Evolutionary conservation across 257 asterid species (phyloP), one percentile per base, ranked within the genome.

Genomic region (Plantago elongata): DNA sequence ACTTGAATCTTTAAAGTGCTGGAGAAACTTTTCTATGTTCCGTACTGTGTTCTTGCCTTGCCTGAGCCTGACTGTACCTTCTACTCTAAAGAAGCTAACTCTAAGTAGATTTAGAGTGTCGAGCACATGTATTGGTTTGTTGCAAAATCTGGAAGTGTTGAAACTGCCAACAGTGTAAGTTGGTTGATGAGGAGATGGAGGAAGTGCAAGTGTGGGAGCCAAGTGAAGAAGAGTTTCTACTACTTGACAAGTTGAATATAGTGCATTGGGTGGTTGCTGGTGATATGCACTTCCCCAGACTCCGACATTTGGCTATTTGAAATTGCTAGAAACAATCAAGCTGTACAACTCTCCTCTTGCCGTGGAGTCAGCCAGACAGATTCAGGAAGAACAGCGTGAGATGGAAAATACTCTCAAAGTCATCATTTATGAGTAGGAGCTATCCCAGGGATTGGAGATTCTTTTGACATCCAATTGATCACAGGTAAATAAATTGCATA

Each of bases 101-200:
- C 37, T 72, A 61, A 10, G 9, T 0, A 5, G 13, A 3, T 66
- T 69, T 22, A 2, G 0, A 16, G 15, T 72, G 12, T 45, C 69
- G 38, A 54, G 55, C 51, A 40, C 37, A 13, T 22, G 37, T 9
- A 17, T 72, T 18, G 60, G 69, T 40, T 45, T 27, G 10, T 30
- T 72, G 38, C 69, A 65, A 7, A 57, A 56, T 40, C 72, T 71
- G 47, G 58, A 66, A 72, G 77, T 61, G 40, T 69, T 72, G 10
- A 66, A 66, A 57, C 17, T 66, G 43, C 51, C 51, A 13, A 2
- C 1, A 40, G 1, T 18, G 61, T 47, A 3, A 9, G 45, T 56
- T 66, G 34, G 6, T 13, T 12, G 29, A 56, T 34, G 40, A 34
- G 40, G 40, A 34, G 40, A 34, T 34, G 40, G 4, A 34, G 40